Evolutionary conservation across 768 basidiomycete genomes (phyloP), one percentile per base, ranked within the genome.

Genomic region (Stropharia rugosoannulata): DNA sequence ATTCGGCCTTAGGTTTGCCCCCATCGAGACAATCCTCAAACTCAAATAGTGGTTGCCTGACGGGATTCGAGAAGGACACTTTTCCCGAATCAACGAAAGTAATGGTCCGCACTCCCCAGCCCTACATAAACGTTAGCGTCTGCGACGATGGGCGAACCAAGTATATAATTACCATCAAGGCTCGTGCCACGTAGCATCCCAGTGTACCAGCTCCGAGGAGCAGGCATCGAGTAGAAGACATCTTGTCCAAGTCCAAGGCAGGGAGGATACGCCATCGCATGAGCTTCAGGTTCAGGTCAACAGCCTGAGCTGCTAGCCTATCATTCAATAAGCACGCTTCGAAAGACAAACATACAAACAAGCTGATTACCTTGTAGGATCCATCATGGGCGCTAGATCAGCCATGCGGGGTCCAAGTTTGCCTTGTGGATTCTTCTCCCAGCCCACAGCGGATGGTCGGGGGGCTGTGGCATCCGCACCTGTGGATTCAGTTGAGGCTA

Each of bases 251-350:
- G 60, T 98, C 83, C 47, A 99, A 84, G 1, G 82, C 74, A 12
- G 97, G 97, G 16, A 98, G 76, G 60, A 98, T 94, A 16, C 96
- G 83, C 96, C 96, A 98, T 16, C 93, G 83, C 96, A 99, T 98
- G 40, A 99, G 80, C 68, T 98, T 98, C 46, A 98, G 77, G 67
- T 98, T 99, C 39, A 99, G 77, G 71, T 98, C 95, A n/a, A 98
- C 94, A 0, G 97, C 97, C 70, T 99, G 96, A 60, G 92, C 86
- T 0, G 96, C 95, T 4, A 98, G 81, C 62, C 94, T 94, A 59
- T 18, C 35, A 40, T 5, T 43, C 18, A 44, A 45, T 40, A 32
- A 46, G 42, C 42, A 18, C 16, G 3, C 42, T 43, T 9, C 16
- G 22, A 10, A 22, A 43, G 16, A 8, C 8, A 16, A 37, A 18